Percentiles rank a stretch among this genome's conserved stretches.
Evolutionary conservation across 1,139 yeast species (phyloP).

Genomic region (Candida tropicalis): DNA sequence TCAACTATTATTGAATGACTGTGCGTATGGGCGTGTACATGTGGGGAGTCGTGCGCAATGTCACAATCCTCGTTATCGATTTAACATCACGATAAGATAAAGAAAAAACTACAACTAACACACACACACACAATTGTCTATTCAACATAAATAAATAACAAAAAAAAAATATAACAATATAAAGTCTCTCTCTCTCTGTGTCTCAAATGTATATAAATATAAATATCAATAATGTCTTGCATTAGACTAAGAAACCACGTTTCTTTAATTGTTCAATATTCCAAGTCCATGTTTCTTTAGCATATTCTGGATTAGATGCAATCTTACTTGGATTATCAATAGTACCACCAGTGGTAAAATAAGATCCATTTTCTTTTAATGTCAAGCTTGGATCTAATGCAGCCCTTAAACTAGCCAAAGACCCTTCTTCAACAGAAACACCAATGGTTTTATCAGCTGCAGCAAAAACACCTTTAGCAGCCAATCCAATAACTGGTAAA

Average conservation of each 20-base stretch:
- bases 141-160: background rate
- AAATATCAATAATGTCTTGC: no score
- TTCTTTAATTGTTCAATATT: conserved; percentile 27
- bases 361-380: conserved; percentile 34
- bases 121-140: background rate
- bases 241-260: conserved; percentile 21
- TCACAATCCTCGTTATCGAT: no score
- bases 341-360: conserved; percentile 38
- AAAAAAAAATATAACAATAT: background rate
- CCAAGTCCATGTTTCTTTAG: conserved; percentile 35
- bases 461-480: conserved; percentile 19
- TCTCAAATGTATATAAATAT: no score
- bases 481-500: conserved; percentile 25
- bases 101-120: background rate
- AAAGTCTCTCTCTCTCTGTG: background rate
- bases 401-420: conserved; percentile 35
- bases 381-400: conserved; percentile 35
- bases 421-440: conserved; percentile 38
- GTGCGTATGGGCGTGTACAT: no score
- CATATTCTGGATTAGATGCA: conserved; percentile 26
- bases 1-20: no score
- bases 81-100: background rate
- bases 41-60: no score
- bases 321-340: conserved; percentile 26
- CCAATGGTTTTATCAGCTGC: conserved; percentile 23